These are phyloP conservation scores for Tetrahymena elliotti DNA, from an alignment of 73 alveolate species.

Conservation along the genomic window DNA sequence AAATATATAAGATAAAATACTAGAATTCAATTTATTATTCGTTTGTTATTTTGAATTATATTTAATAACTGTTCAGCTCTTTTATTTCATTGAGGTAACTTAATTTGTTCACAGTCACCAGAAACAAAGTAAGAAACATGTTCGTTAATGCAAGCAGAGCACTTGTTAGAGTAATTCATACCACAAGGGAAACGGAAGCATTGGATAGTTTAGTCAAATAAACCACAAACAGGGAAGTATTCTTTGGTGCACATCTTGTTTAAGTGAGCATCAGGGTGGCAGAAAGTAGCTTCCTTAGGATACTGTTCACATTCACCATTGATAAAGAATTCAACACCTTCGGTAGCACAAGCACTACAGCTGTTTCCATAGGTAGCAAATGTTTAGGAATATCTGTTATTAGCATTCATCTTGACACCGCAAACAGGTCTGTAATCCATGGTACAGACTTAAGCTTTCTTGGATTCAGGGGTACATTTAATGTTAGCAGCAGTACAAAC, in stretches of 20 bases:
- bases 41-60: too few relatives aligned
- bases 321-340: not conserved
- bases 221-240: constrained; percentile 24
- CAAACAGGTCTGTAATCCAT: not conserved
- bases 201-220: not conserved
- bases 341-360: not conserved
- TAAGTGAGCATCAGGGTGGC: not conserved
- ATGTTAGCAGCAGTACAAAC: not conserved
- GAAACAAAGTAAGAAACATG: not conserved
- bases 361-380: not conserved
- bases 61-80: not conserved
- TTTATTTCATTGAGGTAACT: not conserved
- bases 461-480: not conserved
- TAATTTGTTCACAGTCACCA: constrained; percentile 1
- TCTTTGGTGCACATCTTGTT: not conserved
- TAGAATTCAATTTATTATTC: not conserved
- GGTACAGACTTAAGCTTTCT: not conserved
- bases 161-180: constrained; percentile 1
- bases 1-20: not conserved
- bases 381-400: not conserved
- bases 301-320: not conserved
- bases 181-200: constrained; percentile 24
- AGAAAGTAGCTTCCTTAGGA: not conserved
- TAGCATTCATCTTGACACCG: not conserved
- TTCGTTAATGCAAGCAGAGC: constrained; percentile 13